Evolutionary conservation across 805 yeast genomes (phyloP).

Genomic region (Starmerella ratchasimensis): DNA sequence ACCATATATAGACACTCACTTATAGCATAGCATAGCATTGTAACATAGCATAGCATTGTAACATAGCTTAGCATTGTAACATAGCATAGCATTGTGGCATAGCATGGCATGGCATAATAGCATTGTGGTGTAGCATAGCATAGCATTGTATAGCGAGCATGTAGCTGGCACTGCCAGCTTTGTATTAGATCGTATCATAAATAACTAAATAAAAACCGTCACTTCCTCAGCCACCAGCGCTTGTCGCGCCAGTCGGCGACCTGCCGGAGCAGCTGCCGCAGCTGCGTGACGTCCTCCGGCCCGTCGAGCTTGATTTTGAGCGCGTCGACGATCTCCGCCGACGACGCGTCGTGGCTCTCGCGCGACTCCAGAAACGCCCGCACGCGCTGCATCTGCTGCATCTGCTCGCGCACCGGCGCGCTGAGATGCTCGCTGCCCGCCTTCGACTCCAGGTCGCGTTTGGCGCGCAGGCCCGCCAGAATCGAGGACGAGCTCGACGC

Average conservation of each 20-base stretch:
- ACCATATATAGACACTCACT: no score
- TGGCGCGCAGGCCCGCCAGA: conserved; percentile 35
- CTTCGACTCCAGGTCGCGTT: conserved; percentile 28
- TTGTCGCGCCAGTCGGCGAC: conserved; percentile 45
- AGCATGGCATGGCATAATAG: no score
- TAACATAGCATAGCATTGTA: no score
- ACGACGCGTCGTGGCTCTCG: conserved; percentile 27
- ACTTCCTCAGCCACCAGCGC: conserved; percentile 4
- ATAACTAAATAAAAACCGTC: neutral
- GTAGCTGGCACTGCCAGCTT: neutral
- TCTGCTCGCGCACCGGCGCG: conserved; percentile 15
- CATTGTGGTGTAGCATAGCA: no score
- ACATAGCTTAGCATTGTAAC: no score
- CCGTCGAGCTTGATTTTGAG: conserved; percentile 31
- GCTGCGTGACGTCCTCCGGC: conserved; percentile 42
- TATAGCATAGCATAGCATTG: no score
- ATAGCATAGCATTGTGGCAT: no score
- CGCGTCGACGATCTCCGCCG: conserved; percentile 35
- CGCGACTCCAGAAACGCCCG: conserved; percentile 29
- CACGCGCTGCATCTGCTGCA: conserved; percentile 28
- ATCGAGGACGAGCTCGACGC: conserved; percentile 33
- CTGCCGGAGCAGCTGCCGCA: conserved; percentile 54
- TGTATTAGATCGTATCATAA: neutral
- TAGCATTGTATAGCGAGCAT: no score
- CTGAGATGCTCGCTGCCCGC: conserved; percentile 3